Evolutionary conservation across 208 protist species (phyloP), one percentile per base, ranked within the genome.

Genomic region (Crithidia brevicula): DNA sequence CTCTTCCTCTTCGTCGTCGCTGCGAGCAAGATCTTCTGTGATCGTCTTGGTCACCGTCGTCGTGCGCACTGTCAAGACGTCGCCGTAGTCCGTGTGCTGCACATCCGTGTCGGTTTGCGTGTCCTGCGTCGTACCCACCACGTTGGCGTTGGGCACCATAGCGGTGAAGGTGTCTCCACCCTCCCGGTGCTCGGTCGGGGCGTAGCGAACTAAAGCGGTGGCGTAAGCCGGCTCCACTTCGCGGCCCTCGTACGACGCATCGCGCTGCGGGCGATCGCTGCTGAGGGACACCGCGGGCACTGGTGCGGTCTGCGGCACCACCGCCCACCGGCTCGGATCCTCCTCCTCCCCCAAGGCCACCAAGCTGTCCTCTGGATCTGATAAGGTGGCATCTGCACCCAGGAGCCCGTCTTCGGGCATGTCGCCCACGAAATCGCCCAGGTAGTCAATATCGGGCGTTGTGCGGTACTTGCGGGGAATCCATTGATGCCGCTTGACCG

Each of bases 1-100:
- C 31, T 74, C 73, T 46, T 67, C 67, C 27, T 79, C 75, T 18
- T 86, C 79, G 20, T 83, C 79, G 33, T 82, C 77, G 43, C 77
- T 89, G 43, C 43, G 71, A 23, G 80, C 61, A 16, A 83, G 51
- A 33, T 74, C 83, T 59, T 91, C 86, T 46, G 89, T 92, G 54
- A 92, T 81, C 23, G 81, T 88, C 59, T 82, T 83, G 27, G 81
- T 88, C 31, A 87, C 72, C n/a, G 89, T 92, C 25, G 81, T 88
- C 23, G 84, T 91, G 54, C 77, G 66, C 42, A 92, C 78, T 16
- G 85, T 94, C 46, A 94, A 60, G 20, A 92, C 71, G 20, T 81
- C 84, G 25, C 84, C 89, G 34, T 81, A 82, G 38, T 79, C 72
- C 11, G 79, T 89, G 23, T 85, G 73, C 71, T 90, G 81, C 34